These are phyloP conservation scores for Diaporthe vaccinii DNA, from an alignment of 2,329 filamentous ascomycete species.

Conservation along the genomic window DNA sequence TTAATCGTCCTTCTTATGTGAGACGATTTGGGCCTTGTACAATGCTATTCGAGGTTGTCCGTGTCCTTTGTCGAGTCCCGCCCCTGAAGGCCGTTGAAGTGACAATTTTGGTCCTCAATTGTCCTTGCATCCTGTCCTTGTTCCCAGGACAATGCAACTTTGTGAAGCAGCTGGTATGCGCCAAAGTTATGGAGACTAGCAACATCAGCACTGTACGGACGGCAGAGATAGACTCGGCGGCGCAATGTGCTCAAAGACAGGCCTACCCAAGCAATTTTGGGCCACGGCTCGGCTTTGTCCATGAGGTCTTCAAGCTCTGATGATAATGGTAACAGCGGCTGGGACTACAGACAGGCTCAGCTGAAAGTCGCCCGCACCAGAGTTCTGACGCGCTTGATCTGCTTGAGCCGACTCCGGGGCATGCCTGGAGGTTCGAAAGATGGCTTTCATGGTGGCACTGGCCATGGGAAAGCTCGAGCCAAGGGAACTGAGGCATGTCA, in stretches of 20 bases:
- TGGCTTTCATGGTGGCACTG: neutral
- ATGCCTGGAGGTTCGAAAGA: neutral
- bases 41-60: neutral
- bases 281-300: neutral
- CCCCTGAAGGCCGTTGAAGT: neutral
- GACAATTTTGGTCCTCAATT: neutral
- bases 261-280: neutral
- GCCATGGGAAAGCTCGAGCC: neutral
- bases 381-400: neutral
- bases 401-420: neutral
- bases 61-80: neutral
- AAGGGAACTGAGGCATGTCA: neutral
- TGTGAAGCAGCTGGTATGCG: neutral
- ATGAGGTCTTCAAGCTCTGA: neutral
- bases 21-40: neutral
- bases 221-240: neutral
- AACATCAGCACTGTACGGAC: neutral
- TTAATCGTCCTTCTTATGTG: neutral
- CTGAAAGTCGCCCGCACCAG: neutral
- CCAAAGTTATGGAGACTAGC: neutral
- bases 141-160: neutral
- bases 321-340: neutral
- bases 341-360: neutral
- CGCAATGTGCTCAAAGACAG: neutral
- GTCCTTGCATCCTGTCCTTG: neutral